Evolutionary conservation across 2,329 filamentous ascomycete genomes (phyloP).

Genomic region (Aspergillus clavatus): DNA sequence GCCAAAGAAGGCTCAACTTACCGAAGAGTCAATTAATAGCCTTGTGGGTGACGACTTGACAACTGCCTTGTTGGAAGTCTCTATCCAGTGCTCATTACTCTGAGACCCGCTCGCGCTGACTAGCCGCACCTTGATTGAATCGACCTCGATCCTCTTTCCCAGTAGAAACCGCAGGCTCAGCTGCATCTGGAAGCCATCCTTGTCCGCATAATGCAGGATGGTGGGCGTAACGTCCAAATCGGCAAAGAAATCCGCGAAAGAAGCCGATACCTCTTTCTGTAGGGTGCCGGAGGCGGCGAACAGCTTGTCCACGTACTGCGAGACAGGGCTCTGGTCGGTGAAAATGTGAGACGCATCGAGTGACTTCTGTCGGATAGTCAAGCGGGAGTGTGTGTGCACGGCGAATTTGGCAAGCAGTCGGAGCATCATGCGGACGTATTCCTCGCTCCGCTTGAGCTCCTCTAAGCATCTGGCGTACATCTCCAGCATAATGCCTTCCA

Average conservation of each 20-base stretch:
- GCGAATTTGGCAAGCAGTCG: constrained; percentile 52
- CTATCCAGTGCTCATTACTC: constrained; percentile 63
- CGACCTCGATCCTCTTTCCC: constrained; percentile 62
- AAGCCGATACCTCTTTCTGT: constrained; percentile 60
- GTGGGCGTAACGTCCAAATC: constrained; percentile 63
- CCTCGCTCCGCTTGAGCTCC: constrained; percentile 67
- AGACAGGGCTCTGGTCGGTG: constrained; percentile 26
- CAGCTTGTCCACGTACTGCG: constrained; percentile 39
- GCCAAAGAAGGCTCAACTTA: constrained; percentile 28
- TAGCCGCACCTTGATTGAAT: constrained; percentile 61
- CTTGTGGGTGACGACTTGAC: constrained; percentile 54
- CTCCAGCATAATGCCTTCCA: constrained; percentile 78
- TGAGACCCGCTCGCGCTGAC: constrained; percentile 46
- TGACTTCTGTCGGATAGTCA: constrained; percentile 28
- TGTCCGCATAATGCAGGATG: constrained; percentile 63
- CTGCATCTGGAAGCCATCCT: constrained; percentile 69
- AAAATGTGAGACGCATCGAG: constrained; percentile 29
- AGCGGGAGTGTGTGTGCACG: constrained; percentile 27
- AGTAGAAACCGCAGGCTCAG: constrained; percentile 68
- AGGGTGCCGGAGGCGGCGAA: constrained; percentile 47
- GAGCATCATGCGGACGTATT: constrained; percentile 71
- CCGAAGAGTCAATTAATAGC: constrained; percentile 47
- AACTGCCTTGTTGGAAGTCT: constrained; percentile 43
- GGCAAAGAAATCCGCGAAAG: constrained; percentile 69
- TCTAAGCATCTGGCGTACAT: constrained; percentile 82